phyloP scores from a whole-genome alignment of 495 filamentous ascomycete genomes.

The Talaromyces trachyspermus region DNA sequence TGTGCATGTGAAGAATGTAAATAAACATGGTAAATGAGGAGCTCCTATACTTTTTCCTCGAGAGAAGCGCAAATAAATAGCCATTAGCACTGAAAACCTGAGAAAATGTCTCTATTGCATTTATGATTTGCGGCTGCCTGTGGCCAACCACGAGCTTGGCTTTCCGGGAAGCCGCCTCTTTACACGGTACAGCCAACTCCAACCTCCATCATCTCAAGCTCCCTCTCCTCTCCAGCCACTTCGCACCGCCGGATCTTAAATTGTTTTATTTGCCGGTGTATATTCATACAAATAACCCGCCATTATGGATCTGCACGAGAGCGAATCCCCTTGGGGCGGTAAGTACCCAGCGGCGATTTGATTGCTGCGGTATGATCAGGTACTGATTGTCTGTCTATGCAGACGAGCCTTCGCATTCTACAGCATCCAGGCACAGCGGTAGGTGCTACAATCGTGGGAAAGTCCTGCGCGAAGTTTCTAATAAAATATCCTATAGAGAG shows the following conservation, averaged over 20 bases:
- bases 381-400: constrained; percentile 15
- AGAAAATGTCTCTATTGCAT: too few relatives aligned
- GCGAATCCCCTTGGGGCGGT: constrained; percentile 69
- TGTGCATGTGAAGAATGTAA: too few relatives aligned
- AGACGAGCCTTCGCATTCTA: constrained; percentile 54
- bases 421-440: constrained; percentile 23
- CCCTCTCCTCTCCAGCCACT: too few relatives aligned
- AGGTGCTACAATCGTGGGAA: constrained; percentile 7
- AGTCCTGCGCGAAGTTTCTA: neutral
- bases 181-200: constrained; percentile 1
- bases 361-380: constrained; percentile 7
- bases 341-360: constrained; percentile 34
- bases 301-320: constrained; percentile 55
- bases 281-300: neutral
- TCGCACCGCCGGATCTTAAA: too few relatives aligned
- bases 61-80: too few relatives aligned
- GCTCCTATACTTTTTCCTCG: too few relatives aligned
- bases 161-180: neutral
- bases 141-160: constrained; percentile 5
- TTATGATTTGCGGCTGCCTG: constrained; percentile 7
- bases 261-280: neutral
- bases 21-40: too few relatives aligned
- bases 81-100: too few relatives aligned
- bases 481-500: neutral
- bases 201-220: neutral